Evolutionary conservation across 2,329 filamentous ascomycete genomes (phyloP).

Genomic region (Xylaria sp.): DNA sequence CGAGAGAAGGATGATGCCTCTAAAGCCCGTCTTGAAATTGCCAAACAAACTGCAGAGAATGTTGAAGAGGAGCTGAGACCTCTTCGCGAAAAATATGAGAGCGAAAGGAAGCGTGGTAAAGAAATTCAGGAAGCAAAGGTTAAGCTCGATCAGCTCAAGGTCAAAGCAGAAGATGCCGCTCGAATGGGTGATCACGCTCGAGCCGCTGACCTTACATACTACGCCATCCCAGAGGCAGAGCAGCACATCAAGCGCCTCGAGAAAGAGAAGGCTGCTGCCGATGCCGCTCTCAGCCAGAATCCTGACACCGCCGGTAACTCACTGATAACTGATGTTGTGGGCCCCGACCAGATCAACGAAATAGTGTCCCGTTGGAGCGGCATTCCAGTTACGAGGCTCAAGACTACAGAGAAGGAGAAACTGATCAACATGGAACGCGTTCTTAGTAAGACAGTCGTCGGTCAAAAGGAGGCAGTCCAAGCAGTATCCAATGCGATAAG

Average conservation of each 20-base stretch:
- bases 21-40: slow-evolving; percentile 78
- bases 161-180: slow-evolving; percentile 92
- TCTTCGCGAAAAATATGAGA: slow-evolving; percentile 93
- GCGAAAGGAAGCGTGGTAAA: slow-evolving; percentile 87
- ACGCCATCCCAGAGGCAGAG: slow-evolving; percentile 93
- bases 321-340: slow-evolving; percentile 90
- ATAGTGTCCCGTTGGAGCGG: slow-evolving; percentile 98
- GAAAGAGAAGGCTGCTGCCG: slow-evolving; percentile 76
- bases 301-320: slow-evolving; percentile 61
- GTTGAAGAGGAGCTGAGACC: slow-evolving; percentile 92
- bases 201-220: slow-evolving; percentile 94
- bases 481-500: slow-evolving; percentile 96
- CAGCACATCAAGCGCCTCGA: slow-evolving; percentile 81
- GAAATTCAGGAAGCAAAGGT: slow-evolving; percentile 94
- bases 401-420: slow-evolving; percentile 97
- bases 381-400: slow-evolving; percentile 92
- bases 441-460: slow-evolving; percentile 83
- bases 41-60: slow-evolving; percentile 90
- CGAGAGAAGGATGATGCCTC: slow-evolving; percentile 96
- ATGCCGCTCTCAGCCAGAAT: slow-evolving; percentile 68
- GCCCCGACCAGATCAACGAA: slow-evolving; percentile 98
- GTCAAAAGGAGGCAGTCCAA: slow-evolving; percentile 90
- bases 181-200: slow-evolving; percentile 82
- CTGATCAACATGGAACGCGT: slow-evolving; percentile 95
- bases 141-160: slow-evolving; percentile 89